phyloP scores from a whole-genome alignment of 768 basidiomycete species.

The Asterophora parasitica region DNA sequence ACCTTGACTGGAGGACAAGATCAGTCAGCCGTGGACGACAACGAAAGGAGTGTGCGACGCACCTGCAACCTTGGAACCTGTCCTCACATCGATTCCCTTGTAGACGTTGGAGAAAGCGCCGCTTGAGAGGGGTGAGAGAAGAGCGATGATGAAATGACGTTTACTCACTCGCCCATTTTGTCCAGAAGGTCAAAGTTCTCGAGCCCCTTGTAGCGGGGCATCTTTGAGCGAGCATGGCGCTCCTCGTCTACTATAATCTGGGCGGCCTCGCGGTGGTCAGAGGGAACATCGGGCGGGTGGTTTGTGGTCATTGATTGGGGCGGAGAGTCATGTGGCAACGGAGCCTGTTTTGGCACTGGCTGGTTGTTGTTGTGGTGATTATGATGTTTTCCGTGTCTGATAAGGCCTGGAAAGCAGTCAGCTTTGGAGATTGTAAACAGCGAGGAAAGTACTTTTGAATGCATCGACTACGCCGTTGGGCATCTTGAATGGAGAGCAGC shows the following conservation, averaged over 20 bases:
- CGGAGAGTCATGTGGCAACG: slow-evolving; percentile 19
- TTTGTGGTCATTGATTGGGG: slow-evolving; percentile 26
- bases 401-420: slow-evolving; percentile 51
- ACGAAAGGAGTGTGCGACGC: slow-evolving; percentile 22
- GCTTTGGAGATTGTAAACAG: slow-evolving; percentile 9
- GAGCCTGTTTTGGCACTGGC: slow-evolving; percentile 22
- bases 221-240: slow-evolving; percentile 62
- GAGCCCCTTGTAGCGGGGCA: slow-evolving; percentile 85
- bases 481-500: slow-evolving; percentile 32
- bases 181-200: slow-evolving; percentile 72
- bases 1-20: slow-evolving; percentile 66
- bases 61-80: slow-evolving; percentile 82
- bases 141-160: slow-evolving; percentile 12
- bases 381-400: slow-evolving; percentile 76
- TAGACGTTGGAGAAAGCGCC: slow-evolving; percentile 99
- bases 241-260: slow-evolving; percentile 75
- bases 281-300: slow-evolving; percentile 20
- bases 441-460: slow-evolving; percentile 68
- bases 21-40: slow-evolving; percentile 14
- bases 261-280: slow-evolving; percentile 39
- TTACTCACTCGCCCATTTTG: slow-evolving; percentile 91
- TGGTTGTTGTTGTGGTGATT: slow-evolving; percentile 33
- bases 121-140: slow-evolving; percentile 32
- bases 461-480: slow-evolving; percentile 73
- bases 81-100: slow-evolving; percentile 75